A percentile compares a stretch with the other conserved stretches of the same genome.
Conservation (phyloP, 2,329 filamentous ascomycete species). For the Ustulina deusta region DNA sequence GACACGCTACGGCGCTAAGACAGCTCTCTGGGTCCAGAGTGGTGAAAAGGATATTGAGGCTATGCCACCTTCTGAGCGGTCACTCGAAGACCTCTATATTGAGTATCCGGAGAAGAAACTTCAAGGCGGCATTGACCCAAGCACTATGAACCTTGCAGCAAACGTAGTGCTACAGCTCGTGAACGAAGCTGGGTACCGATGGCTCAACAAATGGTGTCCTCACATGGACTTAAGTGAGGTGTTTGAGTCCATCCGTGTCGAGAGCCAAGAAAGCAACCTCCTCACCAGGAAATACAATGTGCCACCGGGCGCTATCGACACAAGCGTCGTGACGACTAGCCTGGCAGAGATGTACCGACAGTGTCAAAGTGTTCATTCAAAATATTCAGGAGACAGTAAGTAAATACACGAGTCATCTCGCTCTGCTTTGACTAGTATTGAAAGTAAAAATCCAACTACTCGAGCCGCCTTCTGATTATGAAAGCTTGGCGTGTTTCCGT, state of each 20-base stretch:
- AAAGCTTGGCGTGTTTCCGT: not conserved
- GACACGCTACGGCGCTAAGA: not conserved
- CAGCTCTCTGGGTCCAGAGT: not conserved
- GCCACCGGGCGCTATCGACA: slow-evolving; percentile 35
- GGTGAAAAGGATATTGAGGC: not conserved
- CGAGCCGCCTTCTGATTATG: not conserved
- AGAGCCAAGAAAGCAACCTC: slow-evolving; percentile 4
- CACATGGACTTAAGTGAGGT: slow-evolving; percentile 30
- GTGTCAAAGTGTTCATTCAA: slow-evolving; percentile 22
- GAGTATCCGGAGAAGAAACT: slow-evolving; percentile 42
- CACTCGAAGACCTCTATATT: slow-evolving; percentile 41
- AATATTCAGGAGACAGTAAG: slow-evolving; percentile 21
- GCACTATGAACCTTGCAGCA: slow-evolving; percentile 27
- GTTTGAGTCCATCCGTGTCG: slow-evolving; percentile 25
- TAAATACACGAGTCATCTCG: not conserved
- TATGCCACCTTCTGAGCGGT: slow-evolving; percentile 9
- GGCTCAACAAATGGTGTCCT: slow-evolving; percentile 43
- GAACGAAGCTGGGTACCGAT: slow-evolving; percentile 39
- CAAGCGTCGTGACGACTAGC: not conserved
- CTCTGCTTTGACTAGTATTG: not conserved
- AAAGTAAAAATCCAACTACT: not conserved
- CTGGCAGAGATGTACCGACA: slow-evolving; percentile 35
- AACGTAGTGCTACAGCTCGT: slow-evolving; percentile 33
- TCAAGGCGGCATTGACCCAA: slow-evolving; percentile 19
- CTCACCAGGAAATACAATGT: slow-evolving; percentile 21